Conservation (phyloP, 1,284 basidiomycete genomes). For the Rhodotorula sp. region DNA sequence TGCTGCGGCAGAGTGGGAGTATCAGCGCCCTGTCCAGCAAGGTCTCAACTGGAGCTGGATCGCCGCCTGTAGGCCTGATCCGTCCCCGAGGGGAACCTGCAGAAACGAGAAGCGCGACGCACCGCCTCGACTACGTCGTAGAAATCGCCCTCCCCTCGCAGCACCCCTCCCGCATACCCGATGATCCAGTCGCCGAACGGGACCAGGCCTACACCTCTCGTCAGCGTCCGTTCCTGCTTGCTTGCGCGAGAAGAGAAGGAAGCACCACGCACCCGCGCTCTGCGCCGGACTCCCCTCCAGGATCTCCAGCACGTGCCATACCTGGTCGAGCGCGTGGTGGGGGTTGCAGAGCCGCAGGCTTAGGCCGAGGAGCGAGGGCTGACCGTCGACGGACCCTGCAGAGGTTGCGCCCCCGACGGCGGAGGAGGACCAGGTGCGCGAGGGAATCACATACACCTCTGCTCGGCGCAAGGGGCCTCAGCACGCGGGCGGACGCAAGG, state of each 20-base stretch:
- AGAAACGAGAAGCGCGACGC: constrained; percentile 47
- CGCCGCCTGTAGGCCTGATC: too few relatives aligned
- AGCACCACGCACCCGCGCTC: constrained; percentile 57
- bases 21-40: background rate
- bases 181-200: constrained; percentile 86
- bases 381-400: constrained; percentile 11
- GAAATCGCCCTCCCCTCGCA: constrained; percentile 92
- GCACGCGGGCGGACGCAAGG: background rate
- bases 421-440: constrained; percentile 68
- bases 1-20: constrained; percentile 60
- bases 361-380: constrained; percentile 78
- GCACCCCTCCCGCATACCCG: constrained; percentile 92
- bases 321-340: constrained; percentile 81
- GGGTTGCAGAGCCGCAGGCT: constrained; percentile 90
- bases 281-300: constrained; percentile 94
- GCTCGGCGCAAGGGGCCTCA: background rate
- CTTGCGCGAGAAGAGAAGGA: background rate
- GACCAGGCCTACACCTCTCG: constrained; percentile 74
- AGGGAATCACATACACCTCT: constrained; percentile 85
- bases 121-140: constrained; percentile 94
- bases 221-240: too few relatives aligned
- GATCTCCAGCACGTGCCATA: constrained; percentile 98
- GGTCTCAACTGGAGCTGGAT: too few relatives aligned
- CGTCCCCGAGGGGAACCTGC: too few relatives aligned
- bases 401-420: constrained; percentile 44